Evolutionary conservation across 1,284 basidiomycete species (phyloP), one percentile per base, ranked within the genome.

Genomic region (Tylopilus sp.): DNA sequence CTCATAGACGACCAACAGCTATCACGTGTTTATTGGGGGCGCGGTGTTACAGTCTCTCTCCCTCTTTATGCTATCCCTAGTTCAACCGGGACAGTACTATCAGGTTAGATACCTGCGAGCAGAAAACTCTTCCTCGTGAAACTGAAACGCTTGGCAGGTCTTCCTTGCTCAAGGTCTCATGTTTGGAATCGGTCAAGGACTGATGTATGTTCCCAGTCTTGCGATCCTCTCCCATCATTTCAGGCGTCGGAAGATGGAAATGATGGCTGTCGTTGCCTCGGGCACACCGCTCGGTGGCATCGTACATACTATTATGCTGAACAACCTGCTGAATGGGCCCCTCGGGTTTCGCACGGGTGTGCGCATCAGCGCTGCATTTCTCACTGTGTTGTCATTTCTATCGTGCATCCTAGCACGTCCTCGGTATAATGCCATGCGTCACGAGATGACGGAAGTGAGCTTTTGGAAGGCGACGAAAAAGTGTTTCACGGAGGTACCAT

Each of bases 151-250:
- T 3, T 6, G 36, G 15, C 6, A 81, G 78, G 63, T 81, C 47
- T 74, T 82, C 53, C 76, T 82, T 26, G 38, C 71, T 22, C 81
- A 82, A 67, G 81, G 79, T 8, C 52, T 82, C 6, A 55, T 67
- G 13, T 67, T 67, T 2, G 81, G 81, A 7, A 72, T 81, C 15
- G 78, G 73, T 1, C 71, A 72, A n/a, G 81, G 81, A 9, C 59
- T 78, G 7, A 66, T 76, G 64, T 81, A 73, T n/a, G 65, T 80
- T 19, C 80, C 80, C 1, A 68, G 72, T 53, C 62, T 81, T 53
- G 73, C 78, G 19, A 53, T 82, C 22, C 54, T 81, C 3, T 81
- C 80, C 2, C 81, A 82, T 38, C 74, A 83, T 64, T 82, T 82
- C 63, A 69, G 69, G 32, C 71, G 66, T 58, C 72, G 74, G 4